Base-by-base conservation (phyloP, 345 rosid genomes). In the Erysimum cheiranthoides region DNA sequence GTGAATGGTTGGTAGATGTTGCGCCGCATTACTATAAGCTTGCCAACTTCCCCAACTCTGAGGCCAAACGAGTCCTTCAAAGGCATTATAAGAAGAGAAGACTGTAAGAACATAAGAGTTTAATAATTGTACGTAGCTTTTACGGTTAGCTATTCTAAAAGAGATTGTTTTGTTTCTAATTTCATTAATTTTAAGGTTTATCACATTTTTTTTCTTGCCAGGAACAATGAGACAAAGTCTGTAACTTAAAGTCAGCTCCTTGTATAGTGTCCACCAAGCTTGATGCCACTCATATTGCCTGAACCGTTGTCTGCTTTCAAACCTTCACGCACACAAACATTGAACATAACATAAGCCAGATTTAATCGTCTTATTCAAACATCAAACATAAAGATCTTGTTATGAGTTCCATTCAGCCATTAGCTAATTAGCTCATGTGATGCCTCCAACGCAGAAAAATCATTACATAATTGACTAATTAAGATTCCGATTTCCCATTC, bases 401-500 rank as follows among this genome's bases (percentile, higher is more conserved):
- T 9, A 49, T 70, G 39, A 43, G 12, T 43, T 18, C 56, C 13
- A 13, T 70, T 14, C 45, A 70, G 34, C 65, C n/a, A 21, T 21
- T 21, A 21, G 25, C 25, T 21, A 21, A 21, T 21, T 21, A 21
- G 1, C 25, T 21, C 25, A 21, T 21, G 25, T 21, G 25, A 21
- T 21, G 25, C 1, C 25, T 21, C 25, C 25, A 21, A 21, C 25
- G 25, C 25, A 1, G 25, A 21, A 21, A 21, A 21, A 21, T 56
- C 73, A 68, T 61, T 76, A 36, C 95, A 89, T 3, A 89, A 78
- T 70, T 86, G 89, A 70, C 96, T 86, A 43, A 93, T 60, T 52
- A 91, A 27, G 70, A 90, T 89, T 50, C 94, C 97, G 80, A 91
- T 83, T 90, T 97, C n/a, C n/a, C 93, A 93, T 91, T 73, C 91